Evolutionary conservation across 2,329 filamentous ascomycete species (phyloP).

Genomic region (Neospermospora avenae): DNA sequence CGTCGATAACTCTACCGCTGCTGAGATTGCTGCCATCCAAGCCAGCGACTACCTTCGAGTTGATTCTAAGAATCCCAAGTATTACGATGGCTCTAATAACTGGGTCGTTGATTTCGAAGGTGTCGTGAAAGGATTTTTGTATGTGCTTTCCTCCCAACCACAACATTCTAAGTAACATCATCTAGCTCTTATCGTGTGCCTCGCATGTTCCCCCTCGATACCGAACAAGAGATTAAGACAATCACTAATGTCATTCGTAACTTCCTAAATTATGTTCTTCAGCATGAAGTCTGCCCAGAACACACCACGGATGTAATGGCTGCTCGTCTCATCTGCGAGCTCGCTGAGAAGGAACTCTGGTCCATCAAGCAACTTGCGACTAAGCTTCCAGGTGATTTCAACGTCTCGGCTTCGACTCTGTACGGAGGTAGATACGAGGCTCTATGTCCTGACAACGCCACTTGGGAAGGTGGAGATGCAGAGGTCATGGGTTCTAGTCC

Average conservation of each 20-base stretch:
- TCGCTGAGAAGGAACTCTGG: conserved; percentile 65
- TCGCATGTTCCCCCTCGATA: conserved; percentile 53
- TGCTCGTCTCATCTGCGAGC: conserved; percentile 64
- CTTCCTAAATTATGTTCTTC: conserved; percentile 83
- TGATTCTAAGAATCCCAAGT: conserved; percentile 40
- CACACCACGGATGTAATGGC: conserved; percentile 63
- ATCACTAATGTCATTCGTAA: conserved; percentile 71
- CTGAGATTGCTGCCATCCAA: conserved; percentile 61
- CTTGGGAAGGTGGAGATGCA: conserved; percentile 23
- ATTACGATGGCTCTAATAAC: conserved; percentile 50
- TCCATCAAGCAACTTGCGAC: conserved; percentile 49
- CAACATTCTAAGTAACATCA: conserved; percentile 15
- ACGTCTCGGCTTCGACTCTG: conserved; percentile 67
- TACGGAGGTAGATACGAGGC: conserved; percentile 50
- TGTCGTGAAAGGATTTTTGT: conserved; percentile 77
- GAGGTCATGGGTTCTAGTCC: conserved; percentile 27
- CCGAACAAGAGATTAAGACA: conserved; percentile 49
- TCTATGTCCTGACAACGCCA: conserved; percentile 12
- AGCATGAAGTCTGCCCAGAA: conserved; percentile 84
- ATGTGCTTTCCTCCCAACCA: conserved; percentile 35
- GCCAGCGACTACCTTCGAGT: conserved; percentile 58
- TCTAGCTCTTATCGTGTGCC: conserved; percentile 54
- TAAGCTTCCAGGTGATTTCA: conserved; percentile 73
- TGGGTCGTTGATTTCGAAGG: conserved; percentile 81
- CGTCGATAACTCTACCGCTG: conserved; percentile 57